Evolutionary conservation across 306 rosid species (phyloP).

Genomic region (Rosa chinensis): DNA sequence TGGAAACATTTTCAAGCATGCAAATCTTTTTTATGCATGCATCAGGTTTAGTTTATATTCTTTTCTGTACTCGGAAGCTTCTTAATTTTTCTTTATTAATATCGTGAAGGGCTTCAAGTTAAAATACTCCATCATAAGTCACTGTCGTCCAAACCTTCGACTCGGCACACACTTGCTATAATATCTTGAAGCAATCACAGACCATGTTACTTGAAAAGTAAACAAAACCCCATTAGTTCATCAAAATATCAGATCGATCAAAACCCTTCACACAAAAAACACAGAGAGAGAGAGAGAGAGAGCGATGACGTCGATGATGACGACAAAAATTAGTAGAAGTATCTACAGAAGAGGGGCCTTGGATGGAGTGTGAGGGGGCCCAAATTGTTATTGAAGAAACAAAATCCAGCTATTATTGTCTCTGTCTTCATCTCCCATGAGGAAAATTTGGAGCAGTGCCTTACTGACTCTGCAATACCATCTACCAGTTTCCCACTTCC

Average conservation of each 20-base stretch:
- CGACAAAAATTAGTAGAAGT: slow-evolving; percentile 55
- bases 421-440: slow-evolving; percentile 64
- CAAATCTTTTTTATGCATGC: neutral
- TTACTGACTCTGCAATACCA: slow-evolving; percentile 29
- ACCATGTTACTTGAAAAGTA: slow-evolving; percentile 5
- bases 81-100: neutral
- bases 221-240: neutral
- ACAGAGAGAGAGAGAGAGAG: slow-evolving; percentile 25
- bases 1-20: neutral
- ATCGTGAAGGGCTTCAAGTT: neutral
- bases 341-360: slow-evolving; percentile 26
- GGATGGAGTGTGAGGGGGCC: slow-evolving; percentile 34
- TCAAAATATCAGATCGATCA: neutral
- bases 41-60: neutral
- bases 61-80: neutral
- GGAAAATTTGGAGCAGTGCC: slow-evolving; percentile 42
- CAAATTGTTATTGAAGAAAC: slow-evolving; percentile 53
- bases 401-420: slow-evolving; percentile 65
- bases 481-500: slow-evolving; percentile 32
- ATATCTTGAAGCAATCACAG: neutral
- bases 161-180: neutral
- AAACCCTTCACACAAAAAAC: slow-evolving; percentile 6
- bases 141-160: slow-evolving; percentile 2
- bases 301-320: slow-evolving; percentile 24
- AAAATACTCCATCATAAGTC: neutral